Evolutionary conservation across 2,329 filamentous ascomycete species (phyloP), one percentile per base, ranked within the genome.

Genomic region (Pseudofabraea citricarpa): DNA sequence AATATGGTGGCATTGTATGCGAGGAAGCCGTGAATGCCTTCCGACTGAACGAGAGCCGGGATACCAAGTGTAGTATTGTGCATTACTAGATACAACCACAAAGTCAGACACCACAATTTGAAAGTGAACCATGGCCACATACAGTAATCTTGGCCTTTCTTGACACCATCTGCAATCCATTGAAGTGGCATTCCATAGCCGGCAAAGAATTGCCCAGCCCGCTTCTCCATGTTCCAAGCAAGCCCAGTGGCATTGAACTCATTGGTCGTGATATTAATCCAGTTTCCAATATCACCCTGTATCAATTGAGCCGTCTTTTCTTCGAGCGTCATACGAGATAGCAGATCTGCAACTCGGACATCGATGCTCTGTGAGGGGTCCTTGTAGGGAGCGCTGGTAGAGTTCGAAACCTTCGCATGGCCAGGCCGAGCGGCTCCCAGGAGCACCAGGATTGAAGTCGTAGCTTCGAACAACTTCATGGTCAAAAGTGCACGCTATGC

Each of bases 1-100:
- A 88, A 90, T 46, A 89, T 85, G 2, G 85, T 89, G 3, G 83
- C 84, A 59, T 88, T 88, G 8, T 76, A 75, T 33, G 83, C 75
- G 23, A 87, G 67, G 51, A 88, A 81, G 1, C 84, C 85, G 55
- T 89, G 85, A 35, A 89, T 83, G 27, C 79, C 83, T 63, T 90
- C 85, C 3, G 77, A 84, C 62, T 89, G 85, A 12, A 85, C 79
- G 52, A 87, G 73, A 1, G 85, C 79, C 6, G 85, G 85, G 41
- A 89, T 89, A 0, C 83, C 85, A 7, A 83, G 64, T 2, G 75
- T 79, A 1, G 81, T 85, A 50, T 83, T 79, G 15, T 86, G 68
- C 37, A 81, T 54, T 2, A 87, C 35, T 37, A 21, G 2, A 23
- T 6, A 21, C 6, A 12, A 22, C n/a, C 15, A 22, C 15, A n/a